phyloP scores from a whole-genome alignment of 495 filamentous ascomycete species.

The Gamarada debralockiae region DNA sequence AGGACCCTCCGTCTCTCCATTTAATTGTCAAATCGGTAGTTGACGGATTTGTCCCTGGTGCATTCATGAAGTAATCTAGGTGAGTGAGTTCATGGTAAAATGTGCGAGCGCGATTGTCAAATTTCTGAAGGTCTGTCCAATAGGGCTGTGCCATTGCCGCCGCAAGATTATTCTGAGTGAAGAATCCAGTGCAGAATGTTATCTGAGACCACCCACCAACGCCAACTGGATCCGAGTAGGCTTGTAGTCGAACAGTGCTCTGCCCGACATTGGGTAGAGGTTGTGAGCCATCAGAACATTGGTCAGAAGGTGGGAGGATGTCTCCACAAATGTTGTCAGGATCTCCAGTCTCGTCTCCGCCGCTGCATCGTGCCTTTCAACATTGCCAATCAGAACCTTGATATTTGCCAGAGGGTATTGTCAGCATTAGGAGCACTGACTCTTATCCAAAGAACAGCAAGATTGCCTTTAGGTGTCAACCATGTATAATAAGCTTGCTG shows the following conservation, averaged over 20 bases:
- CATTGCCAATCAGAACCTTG: no score
- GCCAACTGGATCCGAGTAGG: no score
- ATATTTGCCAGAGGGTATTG: no score
- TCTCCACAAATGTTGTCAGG: not conserved
- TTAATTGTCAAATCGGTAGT: not conserved
- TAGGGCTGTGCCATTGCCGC: not conserved
- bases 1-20: not conserved
- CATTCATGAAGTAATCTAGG: not conserved
- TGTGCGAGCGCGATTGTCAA: not conserved
- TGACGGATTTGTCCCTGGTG: not conserved
- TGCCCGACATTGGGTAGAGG: no score
- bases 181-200: not conserved
- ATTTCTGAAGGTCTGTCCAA: not conserved
- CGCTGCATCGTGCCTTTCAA: not conserved
- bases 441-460: not conserved
- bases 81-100: not conserved
- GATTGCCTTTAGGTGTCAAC: no score
- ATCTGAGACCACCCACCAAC: not conserved
- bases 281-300: no score
- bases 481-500: not conserved
- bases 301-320: no score
- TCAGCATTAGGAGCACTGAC: not conserved
- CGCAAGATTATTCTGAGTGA: not conserved
- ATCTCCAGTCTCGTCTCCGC: not conserved
- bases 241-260: no score